phyloP scores from a whole-genome alignment of 2,329 filamentous ascomycete species.

The Davidsoniella neocaledoniae region DNA sequence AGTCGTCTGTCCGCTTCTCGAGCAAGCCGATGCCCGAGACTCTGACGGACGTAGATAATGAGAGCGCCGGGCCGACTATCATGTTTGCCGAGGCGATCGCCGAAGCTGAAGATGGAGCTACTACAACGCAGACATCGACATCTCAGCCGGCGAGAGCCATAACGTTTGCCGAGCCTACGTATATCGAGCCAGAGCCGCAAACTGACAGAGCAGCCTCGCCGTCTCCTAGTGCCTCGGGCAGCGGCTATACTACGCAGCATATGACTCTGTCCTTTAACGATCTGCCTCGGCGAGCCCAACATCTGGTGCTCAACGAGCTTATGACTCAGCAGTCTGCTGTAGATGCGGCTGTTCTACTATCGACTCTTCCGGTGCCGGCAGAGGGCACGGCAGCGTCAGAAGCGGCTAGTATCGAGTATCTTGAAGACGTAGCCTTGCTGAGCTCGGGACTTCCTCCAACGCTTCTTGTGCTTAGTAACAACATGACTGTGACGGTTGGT shows the following conservation, averaged over 20 bases:
- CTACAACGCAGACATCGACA: background rate
- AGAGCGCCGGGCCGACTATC: slow-evolving; percentile 47
- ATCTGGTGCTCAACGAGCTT: slow-evolving; percentile 73
- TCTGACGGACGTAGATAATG: slow-evolving; percentile 46
- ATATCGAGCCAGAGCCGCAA: background rate
- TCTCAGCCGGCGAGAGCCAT: background rate
- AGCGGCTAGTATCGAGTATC: slow-evolving; percentile 52
- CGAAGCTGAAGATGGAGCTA: background rate
- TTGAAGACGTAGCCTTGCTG: slow-evolving; percentile 62
- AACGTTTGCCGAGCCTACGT: background rate
- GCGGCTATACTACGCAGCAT: slow-evolving; percentile 39
- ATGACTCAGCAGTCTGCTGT: slow-evolving; percentile 46
- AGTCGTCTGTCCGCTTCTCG: slow-evolving; percentile 45
- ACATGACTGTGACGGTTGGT: slow-evolving; percentile 74
- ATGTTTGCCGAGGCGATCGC: slow-evolving; percentile 45
- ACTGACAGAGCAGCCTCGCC: too few species aligned
- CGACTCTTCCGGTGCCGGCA: slow-evolving; percentile 64
- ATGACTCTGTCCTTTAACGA: slow-evolving; percentile 72
- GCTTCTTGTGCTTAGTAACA: slow-evolving; percentile 69
- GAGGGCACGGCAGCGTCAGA: slow-evolving; percentile 61
- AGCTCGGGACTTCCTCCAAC: slow-evolving; percentile 61
- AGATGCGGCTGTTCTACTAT: slow-evolving; percentile 65
- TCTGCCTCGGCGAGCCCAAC: slow-evolving; percentile 66
- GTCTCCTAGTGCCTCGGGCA: slow-evolving; percentile 13
- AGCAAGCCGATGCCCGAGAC: slow-evolving; percentile 59